Percentiles rank a stretch among this genome's conserved stretches.
Conservation (phyloP, 768 basidiomycete genomes). For the Phaffia australis region DNA sequence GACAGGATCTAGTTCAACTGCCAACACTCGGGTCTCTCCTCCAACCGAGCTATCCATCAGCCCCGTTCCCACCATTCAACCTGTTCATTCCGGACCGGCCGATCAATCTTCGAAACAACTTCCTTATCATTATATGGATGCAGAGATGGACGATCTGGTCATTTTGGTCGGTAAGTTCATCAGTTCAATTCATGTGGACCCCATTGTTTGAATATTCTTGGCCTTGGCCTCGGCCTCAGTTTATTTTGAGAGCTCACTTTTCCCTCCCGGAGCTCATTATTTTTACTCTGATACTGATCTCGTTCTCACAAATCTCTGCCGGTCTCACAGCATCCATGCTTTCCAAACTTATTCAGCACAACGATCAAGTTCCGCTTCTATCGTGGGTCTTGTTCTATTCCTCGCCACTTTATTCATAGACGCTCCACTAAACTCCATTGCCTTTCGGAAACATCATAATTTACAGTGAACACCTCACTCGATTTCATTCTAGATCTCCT, state of each 20-base stretch:
- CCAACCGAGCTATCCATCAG: no score
- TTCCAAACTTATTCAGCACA: constrained; percentile 83
- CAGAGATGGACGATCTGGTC: constrained; percentile 68
- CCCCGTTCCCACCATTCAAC: no score
- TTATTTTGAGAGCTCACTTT: constrained; percentile 22
- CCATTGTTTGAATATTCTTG: background rate
- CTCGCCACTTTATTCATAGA: constrained; percentile 27
- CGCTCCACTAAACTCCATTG: constrained; percentile 6
- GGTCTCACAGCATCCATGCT: constrained; percentile 74
- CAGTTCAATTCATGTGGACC: background rate
- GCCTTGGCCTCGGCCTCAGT: background rate
- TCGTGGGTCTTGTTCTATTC: constrained; percentile 47
- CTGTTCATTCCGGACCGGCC: no score
- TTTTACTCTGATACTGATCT: constrained; percentile 25
- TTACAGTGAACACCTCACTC: constrained; percentile 71
- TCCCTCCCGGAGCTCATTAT: constrained; percentile 13
- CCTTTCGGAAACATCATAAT: background rate
- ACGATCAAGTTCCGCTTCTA: constrained; percentile 84
- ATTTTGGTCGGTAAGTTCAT: constrained; percentile 65
- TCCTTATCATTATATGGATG: constrained; percentile 42
- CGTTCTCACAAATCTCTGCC: background rate
- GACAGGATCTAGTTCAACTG: no score
- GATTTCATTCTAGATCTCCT: constrained; percentile 88
- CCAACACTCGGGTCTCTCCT: no score
- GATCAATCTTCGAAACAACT: constrained; percentile 9